Evolutionary conservation across 1,139 yeast species (phyloP), one percentile per base, ranked within the genome.

Genomic region (Taphrina communis): DNA sequence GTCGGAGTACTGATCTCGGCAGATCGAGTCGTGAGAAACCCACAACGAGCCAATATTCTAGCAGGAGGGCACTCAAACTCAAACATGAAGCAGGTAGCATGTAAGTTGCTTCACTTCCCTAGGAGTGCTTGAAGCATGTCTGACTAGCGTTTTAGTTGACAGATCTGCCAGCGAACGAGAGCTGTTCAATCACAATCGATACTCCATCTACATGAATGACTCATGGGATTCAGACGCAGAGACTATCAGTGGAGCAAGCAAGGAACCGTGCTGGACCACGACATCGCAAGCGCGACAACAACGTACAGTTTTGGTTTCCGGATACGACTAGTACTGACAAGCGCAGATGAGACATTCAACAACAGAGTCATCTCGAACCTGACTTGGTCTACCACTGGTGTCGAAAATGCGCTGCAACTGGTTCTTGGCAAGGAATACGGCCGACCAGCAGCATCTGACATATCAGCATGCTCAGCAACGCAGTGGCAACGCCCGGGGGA

Each of bases 321-420:
- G 19, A 4, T 7, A 44, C n/a, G n/a, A 2, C 48, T n/a, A n/a
- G 19, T 17, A 44, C 48, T 44, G 8, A 44, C 9, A 44, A 7
- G 8, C 19, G 48, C 48, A 50, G 53, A 50, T 25, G n/a, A 50
- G n/a, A n/a, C 36, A 4, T 50, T 50, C 36, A 50, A 50, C 36
- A n/a, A 50, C 53, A 50, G n/a, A 21, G 53, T 50, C 36, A 8
- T 21, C 8, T 50, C 53, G n/a, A 21, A 50, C 21, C 41, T 53
- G 25, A 53, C 58, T 8, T 53, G 58, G 58, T 38, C 58, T 9
- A 6, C 8, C 25, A 17, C 6, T 11, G 6, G 21, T 19, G 42
- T 53, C 44, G 42, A 53, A 11, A 11, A 5, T 8, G 58, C 42
- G 42, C 25, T 53, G 3, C 58, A 53, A 11, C 17, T 53, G 58